These are phyloP conservation scores for Arabidopsis thaliana DNA, from an alignment of 345 rosid genomes.

Conservation along the genomic window DNA sequence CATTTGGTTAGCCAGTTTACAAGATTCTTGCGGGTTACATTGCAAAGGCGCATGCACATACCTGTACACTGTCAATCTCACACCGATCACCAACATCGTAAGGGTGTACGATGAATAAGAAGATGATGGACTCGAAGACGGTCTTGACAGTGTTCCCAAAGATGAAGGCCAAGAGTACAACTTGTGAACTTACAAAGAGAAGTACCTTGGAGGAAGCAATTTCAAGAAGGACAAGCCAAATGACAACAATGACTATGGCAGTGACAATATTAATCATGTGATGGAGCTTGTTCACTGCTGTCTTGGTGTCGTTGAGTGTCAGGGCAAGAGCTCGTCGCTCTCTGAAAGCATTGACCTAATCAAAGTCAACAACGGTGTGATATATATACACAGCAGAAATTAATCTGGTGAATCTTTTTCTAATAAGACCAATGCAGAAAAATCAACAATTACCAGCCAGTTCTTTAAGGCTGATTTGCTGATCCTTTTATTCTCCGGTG, in stretches of 20 bases:
- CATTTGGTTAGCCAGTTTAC: background rate
- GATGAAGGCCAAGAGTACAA: conserved; percentile 77
- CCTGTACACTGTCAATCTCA: conserved; percentile 88
- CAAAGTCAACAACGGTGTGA: conserved; percentile 47
- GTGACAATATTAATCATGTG: conserved; percentile 64
- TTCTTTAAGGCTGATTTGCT: conserved; percentile 68
- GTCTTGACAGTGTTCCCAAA: conserved; percentile 95
- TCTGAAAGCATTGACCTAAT: conserved; percentile 84
- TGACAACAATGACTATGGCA: conserved; percentile 52
- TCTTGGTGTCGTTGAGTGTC: conserved; percentile 88
- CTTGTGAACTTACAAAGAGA: conserved; percentile 71
- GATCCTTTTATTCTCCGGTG: conserved; percentile 60
- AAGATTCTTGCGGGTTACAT: conserved; percentile 11
- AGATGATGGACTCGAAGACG: conserved; percentile 80
- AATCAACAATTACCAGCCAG: conserved; percentile 72
- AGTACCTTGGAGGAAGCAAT: conserved; percentile 77
- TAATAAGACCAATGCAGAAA: conserved; percentile 1
- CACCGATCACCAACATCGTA: conserved; percentile 95
- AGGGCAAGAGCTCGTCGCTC: conserved; percentile 94
- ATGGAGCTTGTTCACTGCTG: conserved; percentile 91
- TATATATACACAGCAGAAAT: conserved; percentile 35
- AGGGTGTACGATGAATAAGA: conserved; percentile 93
- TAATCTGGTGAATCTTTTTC: conserved; percentile 3
- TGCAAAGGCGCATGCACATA: conserved; percentile 29
- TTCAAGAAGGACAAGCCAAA: conserved; percentile 75